Conservation (phyloP, 2,329 filamentous ascomycete genomes). For the Dactylellina haptotyla region DNA sequence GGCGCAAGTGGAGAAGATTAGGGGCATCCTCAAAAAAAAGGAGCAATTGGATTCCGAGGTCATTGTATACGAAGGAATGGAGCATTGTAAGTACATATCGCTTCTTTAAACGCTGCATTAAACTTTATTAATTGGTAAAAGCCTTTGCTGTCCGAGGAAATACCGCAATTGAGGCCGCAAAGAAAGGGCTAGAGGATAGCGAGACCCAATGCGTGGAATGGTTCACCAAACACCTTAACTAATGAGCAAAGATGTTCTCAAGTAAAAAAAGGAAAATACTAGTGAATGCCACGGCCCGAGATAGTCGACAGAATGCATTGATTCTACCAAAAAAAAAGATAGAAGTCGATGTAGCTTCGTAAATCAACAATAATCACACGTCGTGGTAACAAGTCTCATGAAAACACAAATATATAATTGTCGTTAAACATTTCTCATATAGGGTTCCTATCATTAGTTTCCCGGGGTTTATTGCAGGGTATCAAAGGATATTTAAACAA, state of each 20-base stretch:
- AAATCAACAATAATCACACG: not conserved
- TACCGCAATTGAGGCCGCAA: conserved; percentile 56
- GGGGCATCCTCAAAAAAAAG: conserved; percentile 60
- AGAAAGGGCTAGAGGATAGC: conserved; percentile 57
- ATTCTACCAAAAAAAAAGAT: too few relatives aligned
- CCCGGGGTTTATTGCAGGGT: not conserved
- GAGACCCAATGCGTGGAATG: conserved; percentile 60
- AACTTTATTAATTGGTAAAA: conserved; percentile 10
- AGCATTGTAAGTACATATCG: conserved; percentile 59
- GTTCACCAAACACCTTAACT: conserved; percentile 57
- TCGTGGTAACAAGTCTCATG: not conserved
- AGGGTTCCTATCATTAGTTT: too few relatives aligned
- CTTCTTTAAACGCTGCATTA: not conserved
- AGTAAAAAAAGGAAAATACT: too few relatives aligned
- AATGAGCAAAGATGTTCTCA: not conserved
- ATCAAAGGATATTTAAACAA: conserved; percentile 15
- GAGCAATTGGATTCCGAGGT: conserved; percentile 60
- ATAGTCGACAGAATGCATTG: too few relatives aligned
- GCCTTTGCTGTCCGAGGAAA: conserved; percentile 62
- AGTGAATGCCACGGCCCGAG: too few relatives aligned
- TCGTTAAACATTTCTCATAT: not conserved
- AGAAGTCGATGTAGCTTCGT: too few relatives aligned
- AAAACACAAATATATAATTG: not conserved
- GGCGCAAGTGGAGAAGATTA: conserved; percentile 60
- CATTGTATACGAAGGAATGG: conserved; percentile 61